Percentiles rank a stretch among this genome's conserved stretches.
Evolutionary conservation across 2,329 filamentous ascomycete species (phyloP).

Genomic region (Colletotrichum lupini): DNA sequence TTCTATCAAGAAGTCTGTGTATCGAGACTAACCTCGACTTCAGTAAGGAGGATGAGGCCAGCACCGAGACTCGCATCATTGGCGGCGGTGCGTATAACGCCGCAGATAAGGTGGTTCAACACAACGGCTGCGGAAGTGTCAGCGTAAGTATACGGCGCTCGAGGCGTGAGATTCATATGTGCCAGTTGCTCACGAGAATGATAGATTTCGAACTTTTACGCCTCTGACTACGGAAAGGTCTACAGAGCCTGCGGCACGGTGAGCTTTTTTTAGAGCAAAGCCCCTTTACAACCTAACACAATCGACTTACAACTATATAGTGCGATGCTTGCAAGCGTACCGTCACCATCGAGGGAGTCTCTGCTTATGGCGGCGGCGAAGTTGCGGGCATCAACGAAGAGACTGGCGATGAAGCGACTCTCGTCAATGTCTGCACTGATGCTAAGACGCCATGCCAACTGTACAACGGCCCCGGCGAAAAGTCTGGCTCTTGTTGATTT

Average conservation of each 20-base stretch:
- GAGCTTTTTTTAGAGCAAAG: neutral
- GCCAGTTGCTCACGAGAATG: neutral
- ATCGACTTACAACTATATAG: neutral
- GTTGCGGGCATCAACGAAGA: constrained; percentile 56
- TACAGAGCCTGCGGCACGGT: constrained; percentile 38
- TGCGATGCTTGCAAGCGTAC: constrained; percentile 51
- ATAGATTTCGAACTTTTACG: constrained; percentile 52
- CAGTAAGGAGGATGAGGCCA: constrained; percentile 35
- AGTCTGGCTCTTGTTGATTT: constrained; percentile 25
- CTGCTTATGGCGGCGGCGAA: constrained; percentile 51
- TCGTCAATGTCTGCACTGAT: constrained; percentile 42
- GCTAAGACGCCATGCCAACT: constrained; percentile 39
- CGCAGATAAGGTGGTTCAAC: constrained; percentile 58
- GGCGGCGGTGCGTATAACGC: constrained; percentile 56
- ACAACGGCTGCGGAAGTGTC: constrained; percentile 59
- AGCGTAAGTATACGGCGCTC: constrained; percentile 36
- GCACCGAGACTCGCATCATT: constrained; percentile 41
- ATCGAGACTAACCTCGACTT: neutral
- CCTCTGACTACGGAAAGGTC: constrained; percentile 59
- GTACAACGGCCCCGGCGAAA: constrained; percentile 45
- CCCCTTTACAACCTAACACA: constrained; percentile 12
- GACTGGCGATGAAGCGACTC: constrained; percentile 47
- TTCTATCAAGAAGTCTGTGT: too few relatives aligned
- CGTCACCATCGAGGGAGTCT: constrained; percentile 53
- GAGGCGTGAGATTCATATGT: neutral